phyloP scores from a whole-genome alignment of 352 stramenopile species.

The Globisporangium abappressorium region DNA sequence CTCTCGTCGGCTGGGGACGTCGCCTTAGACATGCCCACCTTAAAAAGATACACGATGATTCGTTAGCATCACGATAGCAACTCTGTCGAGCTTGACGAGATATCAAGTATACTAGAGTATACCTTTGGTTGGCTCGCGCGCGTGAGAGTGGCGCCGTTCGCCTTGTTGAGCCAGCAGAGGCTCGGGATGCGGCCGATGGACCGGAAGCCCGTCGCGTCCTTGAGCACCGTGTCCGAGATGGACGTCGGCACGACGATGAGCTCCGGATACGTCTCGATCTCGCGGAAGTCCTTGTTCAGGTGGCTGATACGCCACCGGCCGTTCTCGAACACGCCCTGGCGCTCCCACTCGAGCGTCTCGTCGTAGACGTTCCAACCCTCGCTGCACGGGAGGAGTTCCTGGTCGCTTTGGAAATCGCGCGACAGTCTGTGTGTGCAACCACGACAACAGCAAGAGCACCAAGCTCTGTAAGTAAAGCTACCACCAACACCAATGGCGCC shows the following conservation, averaged over 20 bases:
- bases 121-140: slow-evolving; percentile 83
- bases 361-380: slow-evolving; percentile 72
- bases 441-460: no score
- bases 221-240: slow-evolving; percentile 86
- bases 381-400: slow-evolving; percentile 50
- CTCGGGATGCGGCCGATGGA: slow-evolving; percentile 70
- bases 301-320: slow-evolving; percentile 59
- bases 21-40: slow-evolving; percentile 75
- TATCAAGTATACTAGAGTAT: not conserved
- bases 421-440: slow-evolving; percentile 34
- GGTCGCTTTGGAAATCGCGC: slow-evolving; percentile 36
- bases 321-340: slow-evolving; percentile 69
- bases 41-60: not conserved
- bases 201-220: slow-evolving; percentile 70
- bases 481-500: not conserved
- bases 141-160: slow-evolving; percentile 63
- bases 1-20: slow-evolving; percentile 69
- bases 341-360: slow-evolving; percentile 61
- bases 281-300: slow-evolving; percentile 67
- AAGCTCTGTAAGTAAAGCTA: no score
- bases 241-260: slow-evolving; percentile 90
- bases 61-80: not conserved
- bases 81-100: no score
- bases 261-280: slow-evolving; percentile 93
- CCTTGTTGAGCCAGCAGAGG: slow-evolving; percentile 69